Percentiles rank a stretch among this genome's conserved stretches.
Conservation (phyloP, 306 rosid species). For the Quercus parvula region DNA sequence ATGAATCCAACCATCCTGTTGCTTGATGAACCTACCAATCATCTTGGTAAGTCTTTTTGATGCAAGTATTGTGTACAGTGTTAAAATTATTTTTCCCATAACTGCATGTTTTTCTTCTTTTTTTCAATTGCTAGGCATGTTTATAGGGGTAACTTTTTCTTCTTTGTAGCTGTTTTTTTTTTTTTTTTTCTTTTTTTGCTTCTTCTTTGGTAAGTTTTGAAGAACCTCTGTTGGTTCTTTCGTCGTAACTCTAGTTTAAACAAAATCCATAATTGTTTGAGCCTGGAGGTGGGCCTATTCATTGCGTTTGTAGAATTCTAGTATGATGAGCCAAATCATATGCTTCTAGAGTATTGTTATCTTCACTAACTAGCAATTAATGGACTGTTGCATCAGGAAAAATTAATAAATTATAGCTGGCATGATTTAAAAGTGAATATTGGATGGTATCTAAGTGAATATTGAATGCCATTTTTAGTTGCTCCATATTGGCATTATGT, state of each 20-base stretch:
- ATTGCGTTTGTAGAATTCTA: neutral
- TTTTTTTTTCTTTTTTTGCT: neutral
- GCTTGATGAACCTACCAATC: slow-evolving; percentile 98
- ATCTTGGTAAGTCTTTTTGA: slow-evolving; percentile 56
- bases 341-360: neutral
- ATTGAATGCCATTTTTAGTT: neutral
- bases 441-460: neutral
- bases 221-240: neutral
- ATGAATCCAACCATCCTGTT: slow-evolving; percentile 92
- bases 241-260: neutral
- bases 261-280: neutral
- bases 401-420: neutral
- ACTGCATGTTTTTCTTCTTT: no score
- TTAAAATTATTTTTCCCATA: neutral
- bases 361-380: neutral
- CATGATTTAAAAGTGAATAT: neutral
- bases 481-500: neutral
- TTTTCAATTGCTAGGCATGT: neutral
- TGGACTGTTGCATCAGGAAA: neutral
- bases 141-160: neutral
- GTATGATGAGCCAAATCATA: neutral
- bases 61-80: neutral
- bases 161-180: neutral
- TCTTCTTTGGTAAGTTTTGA: no score
- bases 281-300: neutral